Evolutionary conservation across 768 basidiomycete species (phyloP).

Genomic region (Gyrodon lividus): DNA sequence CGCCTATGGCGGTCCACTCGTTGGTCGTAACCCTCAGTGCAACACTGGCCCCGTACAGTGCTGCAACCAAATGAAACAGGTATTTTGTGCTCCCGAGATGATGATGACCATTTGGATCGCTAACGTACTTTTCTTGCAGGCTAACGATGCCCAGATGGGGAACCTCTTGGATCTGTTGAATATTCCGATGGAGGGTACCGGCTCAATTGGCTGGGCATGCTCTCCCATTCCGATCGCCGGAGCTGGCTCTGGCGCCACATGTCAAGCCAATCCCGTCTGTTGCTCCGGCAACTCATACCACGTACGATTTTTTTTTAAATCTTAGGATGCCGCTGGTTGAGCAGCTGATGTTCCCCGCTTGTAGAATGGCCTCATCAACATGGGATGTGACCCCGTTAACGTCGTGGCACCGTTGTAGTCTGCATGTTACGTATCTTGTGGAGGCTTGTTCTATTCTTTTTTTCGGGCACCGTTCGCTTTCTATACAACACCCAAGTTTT

Average conservation of each 20-base stretch:
- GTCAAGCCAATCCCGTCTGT: constrained; percentile 21
- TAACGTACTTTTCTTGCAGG: constrained; percentile 12
- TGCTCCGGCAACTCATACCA: constrained; percentile 16
- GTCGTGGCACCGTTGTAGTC: background rate
- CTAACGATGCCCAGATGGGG: constrained; percentile 1
- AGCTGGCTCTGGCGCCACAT: constrained; percentile 24
- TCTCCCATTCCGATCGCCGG: constrained; percentile 12
- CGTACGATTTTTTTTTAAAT: constrained; percentile 12
- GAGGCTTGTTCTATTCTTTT: constrained; percentile 3
- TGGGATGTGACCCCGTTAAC: constrained; percentile 22
- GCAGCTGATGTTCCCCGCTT: background rate
- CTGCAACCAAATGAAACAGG: constrained; percentile 19
- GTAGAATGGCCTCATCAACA: constrained; percentile 26
- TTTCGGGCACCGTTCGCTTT: constrained; percentile 19
- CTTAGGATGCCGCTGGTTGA: too few species aligned
- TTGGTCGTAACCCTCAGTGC: constrained; percentile 25
- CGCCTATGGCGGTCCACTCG: constrained; percentile 19
- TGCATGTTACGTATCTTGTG: background rate
- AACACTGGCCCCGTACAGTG: constrained; percentile 19
- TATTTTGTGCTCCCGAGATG: constrained; percentile 6
- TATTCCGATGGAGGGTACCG: background rate
- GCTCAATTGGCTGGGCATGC: constrained; percentile 20
- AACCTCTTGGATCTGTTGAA: constrained; percentile 3
- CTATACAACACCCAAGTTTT: constrained; percentile 12
- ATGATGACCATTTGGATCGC: background rate